A percentile compares a stretch with the other conserved stretches of the same genome.
Evolutionary conservation across 129 eudicot species (phyloP).

Genomic region (Calendula officinalis): DNA sequence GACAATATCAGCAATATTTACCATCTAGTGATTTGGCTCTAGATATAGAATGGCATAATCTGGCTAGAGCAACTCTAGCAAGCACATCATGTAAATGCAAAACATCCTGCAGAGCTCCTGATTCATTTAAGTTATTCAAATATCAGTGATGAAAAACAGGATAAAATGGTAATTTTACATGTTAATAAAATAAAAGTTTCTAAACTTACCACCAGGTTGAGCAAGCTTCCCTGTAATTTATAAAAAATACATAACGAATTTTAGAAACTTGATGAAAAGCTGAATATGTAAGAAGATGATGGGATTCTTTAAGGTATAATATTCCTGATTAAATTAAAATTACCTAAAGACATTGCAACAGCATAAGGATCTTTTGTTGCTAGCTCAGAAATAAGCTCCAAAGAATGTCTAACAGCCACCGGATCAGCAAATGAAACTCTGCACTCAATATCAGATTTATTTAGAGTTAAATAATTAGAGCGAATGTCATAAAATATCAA

Average conservation of each 20-base stretch:
- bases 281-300: slow-evolving; percentile 14
- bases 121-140: slow-evolving; percentile 30
- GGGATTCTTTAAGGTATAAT: slow-evolving; percentile 4
- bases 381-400: slow-evolving; percentile 83
- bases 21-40: slow-evolving; percentile 96
- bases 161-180: slow-evolving; percentile 1
- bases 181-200: slow-evolving; percentile 19
- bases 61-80: slow-evolving; percentile 97
- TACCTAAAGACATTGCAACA: slow-evolving; percentile 96
- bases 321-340: slow-evolving; percentile 1
- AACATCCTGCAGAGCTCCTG: slow-evolving; percentile 94
- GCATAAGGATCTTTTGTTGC: slow-evolving; percentile 93
- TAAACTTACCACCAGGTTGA: slow-evolving; percentile 72
- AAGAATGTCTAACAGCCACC: slow-evolving; percentile 89
- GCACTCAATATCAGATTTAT: slow-evolving; percentile 27
- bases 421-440: slow-evolving; percentile 95
- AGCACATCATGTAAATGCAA: slow-evolving; percentile 95
- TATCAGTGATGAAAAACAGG: slow-evolving; percentile 12
- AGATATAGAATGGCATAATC: slow-evolving; percentile 80
- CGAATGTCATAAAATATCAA: too few species aligned
- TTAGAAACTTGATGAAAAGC: slow-evolving; percentile 19
- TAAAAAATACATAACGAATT: not conserved
- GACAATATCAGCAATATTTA: slow-evolving; percentile 31
- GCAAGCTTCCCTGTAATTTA: slow-evolving; percentile 71
- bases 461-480: slow-evolving; percentile 12